A percentile compares a stretch with the other conserved stretches of the same genome.
Conservation (phyloP, 768 basidiomycete genomes). For the Gyrodon lividus region DNA sequence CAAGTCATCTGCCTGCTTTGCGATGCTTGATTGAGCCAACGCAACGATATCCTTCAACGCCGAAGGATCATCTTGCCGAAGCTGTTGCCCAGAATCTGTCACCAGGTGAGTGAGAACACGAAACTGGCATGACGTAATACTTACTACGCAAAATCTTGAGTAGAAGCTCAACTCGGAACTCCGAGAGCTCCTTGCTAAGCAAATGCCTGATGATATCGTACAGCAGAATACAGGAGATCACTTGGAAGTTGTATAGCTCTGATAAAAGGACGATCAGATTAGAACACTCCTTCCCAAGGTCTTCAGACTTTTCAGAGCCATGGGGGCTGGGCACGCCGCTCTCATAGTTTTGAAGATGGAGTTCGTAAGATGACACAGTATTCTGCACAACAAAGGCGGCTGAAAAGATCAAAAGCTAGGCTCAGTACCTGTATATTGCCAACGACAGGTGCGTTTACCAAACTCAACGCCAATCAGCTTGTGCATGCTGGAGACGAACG, state of each 20-base stretch:
- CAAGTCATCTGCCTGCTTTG: conserved; percentile 45
- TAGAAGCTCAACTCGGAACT: conserved; percentile 83
- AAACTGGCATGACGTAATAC: conserved; percentile 18
- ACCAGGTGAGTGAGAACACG: conserved; percentile 10
- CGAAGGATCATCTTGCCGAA: conserved; percentile 88
- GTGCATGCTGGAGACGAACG: conserved; percentile 78
- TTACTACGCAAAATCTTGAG: conserved; percentile 81
- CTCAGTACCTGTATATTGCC: not conserved
- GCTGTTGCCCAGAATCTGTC: conserved; percentile 86
- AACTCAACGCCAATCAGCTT: conserved; percentile 85
- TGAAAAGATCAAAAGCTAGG: conserved; percentile 26
- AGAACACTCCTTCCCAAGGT: conserved; percentile 79
- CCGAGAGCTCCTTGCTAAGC: conserved; percentile 60
- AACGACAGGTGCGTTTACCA: conserved; percentile 49
- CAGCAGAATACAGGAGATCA: conserved; percentile 83
- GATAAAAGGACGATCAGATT: conserved; percentile 87
- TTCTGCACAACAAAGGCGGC: conserved; percentile 84
- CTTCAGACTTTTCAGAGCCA: conserved; percentile 30
- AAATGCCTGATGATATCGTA: conserved; percentile 87
- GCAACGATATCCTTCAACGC: conserved; percentile 90
- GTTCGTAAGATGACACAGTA: conserved; percentile 65
- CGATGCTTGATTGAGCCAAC: conserved; percentile 72
- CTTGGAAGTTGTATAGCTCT: conserved; percentile 95
- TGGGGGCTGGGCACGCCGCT: conserved; percentile 2
- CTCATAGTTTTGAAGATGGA: conserved; percentile 42